Conservation (phyloP, 352 stramenopile genomes). For the Paralagenidium karlingii region DNA sequence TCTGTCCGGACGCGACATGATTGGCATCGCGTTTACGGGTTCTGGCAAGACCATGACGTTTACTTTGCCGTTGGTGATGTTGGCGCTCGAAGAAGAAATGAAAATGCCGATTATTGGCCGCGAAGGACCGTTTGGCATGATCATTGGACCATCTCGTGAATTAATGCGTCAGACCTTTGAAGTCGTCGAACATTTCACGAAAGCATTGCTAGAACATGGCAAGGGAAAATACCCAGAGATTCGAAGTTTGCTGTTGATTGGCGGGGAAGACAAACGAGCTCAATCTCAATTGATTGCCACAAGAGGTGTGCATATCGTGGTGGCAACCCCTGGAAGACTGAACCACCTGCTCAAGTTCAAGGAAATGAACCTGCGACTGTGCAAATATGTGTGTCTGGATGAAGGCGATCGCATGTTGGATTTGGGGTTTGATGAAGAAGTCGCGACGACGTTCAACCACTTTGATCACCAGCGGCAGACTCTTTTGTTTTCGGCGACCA, state of each 20-base stretch:
- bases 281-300: conserved; percentile 84
- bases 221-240: conserved; percentile 68
- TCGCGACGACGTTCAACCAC: conserved; percentile 96
- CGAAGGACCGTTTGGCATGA: conserved; percentile 95
- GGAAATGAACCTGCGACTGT: conserved; percentile 91
- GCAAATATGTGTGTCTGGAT: conserved; percentile 97
- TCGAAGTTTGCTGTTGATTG: conserved; percentile 91
- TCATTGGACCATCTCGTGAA: conserved; percentile 95
- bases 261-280: conserved; percentile 88
- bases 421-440: conserved; percentile 88
- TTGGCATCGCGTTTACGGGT: conserved; percentile 98
- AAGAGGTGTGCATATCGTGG: conserved; percentile 92
- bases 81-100: conserved; percentile 93
- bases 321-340: conserved; percentile 93
- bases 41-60: conserved; percentile 99
- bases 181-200: conserved; percentile 91
- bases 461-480: conserved; percentile 96
- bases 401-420: conserved; percentile 98
- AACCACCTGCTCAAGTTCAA: conserved; percentile 94
- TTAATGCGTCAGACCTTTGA: conserved; percentile 97
- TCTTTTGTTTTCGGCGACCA: conserved; percentile 97
- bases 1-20: conserved; percentile 94
- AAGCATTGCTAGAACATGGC: conserved; percentile 26
- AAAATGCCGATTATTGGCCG: conserved; percentile 87
- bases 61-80: conserved; percentile 93